Base-by-base conservation (phyloP, 1,284 basidiomycete genomes). In the Irpex rosettiformis region DNA sequence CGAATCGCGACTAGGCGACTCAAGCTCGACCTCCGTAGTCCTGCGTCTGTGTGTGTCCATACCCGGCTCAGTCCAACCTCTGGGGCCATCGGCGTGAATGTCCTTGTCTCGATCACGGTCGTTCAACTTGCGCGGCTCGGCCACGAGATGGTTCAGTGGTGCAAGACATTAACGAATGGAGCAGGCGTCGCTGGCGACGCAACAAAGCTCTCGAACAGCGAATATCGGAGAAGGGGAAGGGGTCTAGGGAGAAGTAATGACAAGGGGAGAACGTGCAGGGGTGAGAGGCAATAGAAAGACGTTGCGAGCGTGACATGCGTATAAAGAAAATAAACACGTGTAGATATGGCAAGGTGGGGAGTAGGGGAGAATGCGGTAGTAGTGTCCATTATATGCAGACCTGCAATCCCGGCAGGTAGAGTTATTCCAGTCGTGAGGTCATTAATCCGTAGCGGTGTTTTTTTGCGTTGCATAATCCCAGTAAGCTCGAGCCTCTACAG, bases 11-110 rank as follows among this genome's bases (percentile, higher is more conserved):
- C 72, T 77, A 72, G 68, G 75, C 73, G 75, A 75, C 80, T 84
- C 82, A 71, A 81, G 80, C 79, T 65, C 58, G 71, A 72, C 67
- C 61, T 70, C 71, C 59, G 74, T 74, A 79, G 85, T 88, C 86
- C 85, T 88, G 85, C 75, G 85, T 86, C 79, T 65, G 73, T 80
- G 81, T 83, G 83, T 77, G 30, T 49, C 30, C 40, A 25, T 47
- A 37, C 27, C 47, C 47, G 52, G 54, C 58, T 62, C 57, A 52
- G 56, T 58, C 55, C 29, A 45, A 54, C 58, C 56, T 37, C 16
- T 54, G 58, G 52, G 54, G 60, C 56, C 60, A 58, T 61, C 53
- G 25, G 51, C 60, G 49, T 61, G 54, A 45, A 29, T 21, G 16
- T 29, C 16, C 53, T 58, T 30, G 10, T 45, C 51, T 55, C 42